Conservation (phyloP, 441 rosid genomes). For the Populus trichocarpa region DNA sequence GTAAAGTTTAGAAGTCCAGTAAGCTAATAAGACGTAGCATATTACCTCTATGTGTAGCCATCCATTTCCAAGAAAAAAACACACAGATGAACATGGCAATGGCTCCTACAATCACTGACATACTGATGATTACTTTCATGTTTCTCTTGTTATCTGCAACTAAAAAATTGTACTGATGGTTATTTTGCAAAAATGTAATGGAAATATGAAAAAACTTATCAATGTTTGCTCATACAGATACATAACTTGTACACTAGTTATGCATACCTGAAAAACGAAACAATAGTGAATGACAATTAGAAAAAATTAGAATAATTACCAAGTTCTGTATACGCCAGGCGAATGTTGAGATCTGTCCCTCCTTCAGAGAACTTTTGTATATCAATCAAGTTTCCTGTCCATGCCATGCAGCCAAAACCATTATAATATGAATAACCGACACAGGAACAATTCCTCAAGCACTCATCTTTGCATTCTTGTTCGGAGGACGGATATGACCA, state of each 20-base stretch:
- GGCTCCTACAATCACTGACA: constrained; percentile 9
- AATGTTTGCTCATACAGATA: neutral
- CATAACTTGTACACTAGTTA: neutral
- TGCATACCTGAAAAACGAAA: neutral
- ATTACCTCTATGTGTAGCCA: constrained; percentile 28
- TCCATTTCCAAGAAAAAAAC: constrained; percentile 19
- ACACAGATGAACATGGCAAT: neutral
- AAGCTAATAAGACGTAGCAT: too few relatives aligned
- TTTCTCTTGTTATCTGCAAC: constrained; percentile 14
- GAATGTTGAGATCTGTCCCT: too few relatives aligned
- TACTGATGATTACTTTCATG: neutral
- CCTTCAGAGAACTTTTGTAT: too few relatives aligned
- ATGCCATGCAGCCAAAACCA: constrained; percentile 36
- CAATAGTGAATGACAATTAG: neutral
- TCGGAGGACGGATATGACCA: constrained; percentile 11
- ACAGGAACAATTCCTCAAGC: too few relatives aligned
- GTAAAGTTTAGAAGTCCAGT: too few relatives aligned
- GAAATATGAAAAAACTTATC: neutral
- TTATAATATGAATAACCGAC: neutral
- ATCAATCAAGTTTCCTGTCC: too few relatives aligned
- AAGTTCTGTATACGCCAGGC: too few relatives aligned
- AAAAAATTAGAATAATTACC: too few relatives aligned
- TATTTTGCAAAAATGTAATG: neutral
- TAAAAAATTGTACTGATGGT: neutral
- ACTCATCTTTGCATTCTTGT: constrained; percentile 15